Conservation (phyloP, 2,329 filamentous ascomycete species). For the Calonectria henricotiae region DNA sequence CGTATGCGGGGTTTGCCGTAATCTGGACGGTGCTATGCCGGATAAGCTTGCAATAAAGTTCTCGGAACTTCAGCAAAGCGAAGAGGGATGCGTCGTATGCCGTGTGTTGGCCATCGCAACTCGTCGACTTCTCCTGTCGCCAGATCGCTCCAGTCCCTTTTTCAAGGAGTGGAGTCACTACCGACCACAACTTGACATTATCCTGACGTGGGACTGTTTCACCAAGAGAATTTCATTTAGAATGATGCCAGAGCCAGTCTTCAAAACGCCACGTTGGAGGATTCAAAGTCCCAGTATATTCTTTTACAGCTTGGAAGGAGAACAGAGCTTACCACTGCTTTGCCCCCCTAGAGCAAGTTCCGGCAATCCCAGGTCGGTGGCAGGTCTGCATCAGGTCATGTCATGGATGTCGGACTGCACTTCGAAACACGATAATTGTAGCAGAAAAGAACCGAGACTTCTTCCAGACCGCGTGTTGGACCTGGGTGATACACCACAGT, state of each 20-base stretch:
- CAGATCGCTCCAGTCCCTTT: neutral
- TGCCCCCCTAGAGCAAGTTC: constrained; percentile 24
- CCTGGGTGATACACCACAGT: constrained; percentile 5
- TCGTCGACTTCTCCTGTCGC: neutral
- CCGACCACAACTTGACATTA: neutral
- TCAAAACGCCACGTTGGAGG: no score
- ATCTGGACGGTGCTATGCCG: neutral
- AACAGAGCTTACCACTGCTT: constrained; percentile 4
- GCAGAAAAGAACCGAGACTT: constrained; percentile 20
- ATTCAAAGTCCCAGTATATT: constrained; percentile 3
- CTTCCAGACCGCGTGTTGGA: constrained; percentile 37
- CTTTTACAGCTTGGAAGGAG: constrained; percentile 25
- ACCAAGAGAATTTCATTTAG: neutral
- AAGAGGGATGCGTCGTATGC: neutral
- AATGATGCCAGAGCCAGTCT: no score
- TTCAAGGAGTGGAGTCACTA: neutral
- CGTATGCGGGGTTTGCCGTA: neutral
- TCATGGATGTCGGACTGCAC: constrained; percentile 32
- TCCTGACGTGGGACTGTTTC: neutral
- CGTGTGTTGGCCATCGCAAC: neutral
- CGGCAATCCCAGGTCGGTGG: constrained; percentile 31
- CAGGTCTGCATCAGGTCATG: constrained; percentile 26
- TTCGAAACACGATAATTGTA: constrained; percentile 30
- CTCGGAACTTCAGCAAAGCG: neutral
- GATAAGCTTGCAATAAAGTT: neutral